These are phyloP conservation scores for Coemansia sp. DNA, from an alignment of 192 early-diverging fungal genomes.

Conservation along the genomic window DNA sequence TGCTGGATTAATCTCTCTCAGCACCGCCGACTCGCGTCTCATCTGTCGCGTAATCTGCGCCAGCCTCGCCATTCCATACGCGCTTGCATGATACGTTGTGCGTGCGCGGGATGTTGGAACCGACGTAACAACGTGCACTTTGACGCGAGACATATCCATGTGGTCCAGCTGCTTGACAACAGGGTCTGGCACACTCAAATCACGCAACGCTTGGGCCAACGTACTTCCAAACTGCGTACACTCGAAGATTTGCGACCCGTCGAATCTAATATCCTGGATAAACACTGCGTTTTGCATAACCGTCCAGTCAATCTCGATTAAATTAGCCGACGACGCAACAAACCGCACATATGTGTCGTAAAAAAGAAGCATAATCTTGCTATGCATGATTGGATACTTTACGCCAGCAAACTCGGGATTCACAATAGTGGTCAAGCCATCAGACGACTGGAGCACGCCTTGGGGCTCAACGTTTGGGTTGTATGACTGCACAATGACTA, in stretches of 20 bases:
- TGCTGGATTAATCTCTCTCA: neutral
- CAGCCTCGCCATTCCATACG: slow-evolving; percentile 57
- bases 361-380: slow-evolving; percentile 67
- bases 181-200: slow-evolving; percentile 55
- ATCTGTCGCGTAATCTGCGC: slow-evolving; percentile 28
- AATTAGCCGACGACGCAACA: slow-evolving; percentile 62
- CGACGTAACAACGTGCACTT: slow-evolving; percentile 57
- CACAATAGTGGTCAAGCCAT: slow-evolving; percentile 33
- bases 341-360: slow-evolving; percentile 58
- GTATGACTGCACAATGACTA: slow-evolving; percentile 36
- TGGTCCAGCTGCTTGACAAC: slow-evolving; percentile 40
- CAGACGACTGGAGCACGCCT: slow-evolving; percentile 31
- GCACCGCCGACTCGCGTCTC: neutral
- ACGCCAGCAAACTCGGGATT: slow-evolving; percentile 53
- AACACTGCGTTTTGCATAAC: slow-evolving; percentile 63
- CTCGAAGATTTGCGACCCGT: neutral
- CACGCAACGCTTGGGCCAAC: slow-evolving; percentile 46
- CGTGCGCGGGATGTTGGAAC: slow-evolving; percentile 51
- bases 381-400: slow-evolving; percentile 58
- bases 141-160: slow-evolving; percentile 57
- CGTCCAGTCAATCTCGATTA: slow-evolving; percentile 59
- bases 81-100: slow-evolving; percentile 14
- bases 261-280: slow-evolving; percentile 63
- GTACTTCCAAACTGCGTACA: slow-evolving; percentile 52
- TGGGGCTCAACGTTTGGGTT: slow-evolving; percentile 6